Conservation (phyloP, 441 rosid species). For the Omphalea diandra region DNA sequence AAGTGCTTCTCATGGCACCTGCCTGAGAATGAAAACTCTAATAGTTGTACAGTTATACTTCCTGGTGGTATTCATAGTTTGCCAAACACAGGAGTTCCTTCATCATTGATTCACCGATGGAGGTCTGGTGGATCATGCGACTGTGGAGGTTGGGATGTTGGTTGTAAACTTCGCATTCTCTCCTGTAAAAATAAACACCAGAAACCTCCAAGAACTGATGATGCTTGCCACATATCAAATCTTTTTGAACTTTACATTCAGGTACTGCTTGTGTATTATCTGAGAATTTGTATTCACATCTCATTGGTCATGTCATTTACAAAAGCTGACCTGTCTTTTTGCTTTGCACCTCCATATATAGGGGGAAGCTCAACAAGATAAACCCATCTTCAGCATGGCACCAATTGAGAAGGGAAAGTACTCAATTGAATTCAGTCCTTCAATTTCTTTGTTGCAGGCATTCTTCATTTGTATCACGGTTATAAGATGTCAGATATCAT, state of each 20-base stretch:
- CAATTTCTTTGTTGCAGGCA: conserved; percentile 63
- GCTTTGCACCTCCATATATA: conserved; percentile 29
- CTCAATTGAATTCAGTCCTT: conserved; percentile 59
- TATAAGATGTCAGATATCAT: conserved; percentile 39
- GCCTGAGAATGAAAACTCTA: conserved; percentile 17
- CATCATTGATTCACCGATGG: conserved; percentile 68
- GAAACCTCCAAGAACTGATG: conserved; percentile 24
- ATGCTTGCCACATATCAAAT: conserved; percentile 27
- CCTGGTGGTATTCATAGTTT: conserved; percentile 75
- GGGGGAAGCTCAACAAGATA: conserved; percentile 45
- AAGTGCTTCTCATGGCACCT: conserved; percentile 18
- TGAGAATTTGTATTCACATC: background rate
- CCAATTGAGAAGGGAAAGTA: conserved; percentile 54
- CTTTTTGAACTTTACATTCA: conserved; percentile 50
- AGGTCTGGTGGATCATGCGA: conserved; percentile 78
- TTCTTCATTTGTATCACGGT: conserved; percentile 61
- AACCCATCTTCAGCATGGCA: conserved; percentile 53
- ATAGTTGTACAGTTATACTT: conserved; percentile 51
- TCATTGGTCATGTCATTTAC: background rate
- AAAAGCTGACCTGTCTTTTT: background rate
- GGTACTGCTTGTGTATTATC: conserved; percentile 35
- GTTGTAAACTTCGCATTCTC: conserved; percentile 67
- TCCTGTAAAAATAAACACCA: conserved; percentile 29
- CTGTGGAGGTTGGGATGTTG: conserved; percentile 98
- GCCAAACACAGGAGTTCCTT: conserved; percentile 58